A percentile compares a stretch with the other conserved stretches of the same genome.
Evolutionary conservation across 345 rosid species (phyloP).

Genomic region (Salix purpurea): DNA sequence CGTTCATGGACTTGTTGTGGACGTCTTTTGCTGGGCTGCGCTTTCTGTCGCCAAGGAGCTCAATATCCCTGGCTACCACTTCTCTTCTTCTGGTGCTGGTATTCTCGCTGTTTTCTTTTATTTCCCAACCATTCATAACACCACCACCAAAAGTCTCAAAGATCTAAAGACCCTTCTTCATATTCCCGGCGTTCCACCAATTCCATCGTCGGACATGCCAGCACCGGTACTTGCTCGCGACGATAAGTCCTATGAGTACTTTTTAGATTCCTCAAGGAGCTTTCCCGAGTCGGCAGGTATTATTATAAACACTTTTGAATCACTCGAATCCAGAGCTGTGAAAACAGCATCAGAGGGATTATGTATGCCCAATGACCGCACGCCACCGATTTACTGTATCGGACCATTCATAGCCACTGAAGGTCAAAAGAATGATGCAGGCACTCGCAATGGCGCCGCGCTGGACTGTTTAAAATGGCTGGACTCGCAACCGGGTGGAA

Average conservation of each 20-base stretch:
- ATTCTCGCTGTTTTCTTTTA: conserved; percentile 14
- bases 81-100: conserved; percentile 14
- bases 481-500: conserved; percentile 35
- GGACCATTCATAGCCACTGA: conserved; percentile 43
- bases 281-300: conserved; percentile 26
- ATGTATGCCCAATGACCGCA: conserved; percentile 28
- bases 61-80: conserved; percentile 23
- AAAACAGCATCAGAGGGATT: conserved; percentile 40
- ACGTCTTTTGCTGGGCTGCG: conserved; percentile 22
- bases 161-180: conserved; percentile 6
- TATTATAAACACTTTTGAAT: conserved; percentile 49
- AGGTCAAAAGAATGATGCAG: not conserved
- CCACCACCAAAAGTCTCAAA: conserved; percentile 6
- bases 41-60: conserved; percentile 13
- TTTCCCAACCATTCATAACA: conserved; percentile 10
- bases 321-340: conserved; percentile 42
- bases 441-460: not conserved
- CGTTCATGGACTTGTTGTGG: conserved; percentile 22
- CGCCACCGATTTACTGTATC: conserved; percentile 42
- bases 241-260: conserved; percentile 1
- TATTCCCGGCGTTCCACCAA: conserved; percentile 31
- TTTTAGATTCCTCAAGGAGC: not conserved
- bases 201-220: conserved; percentile 21
- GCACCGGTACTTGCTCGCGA: conserved; percentile 9
- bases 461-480: conserved; percentile 40